A percentile compares a stretch with the other conserved stretches of the same genome.
phyloP scores from a whole-genome alignment of 257 asterid genomes.

The Solanum peruvianum region DNA sequence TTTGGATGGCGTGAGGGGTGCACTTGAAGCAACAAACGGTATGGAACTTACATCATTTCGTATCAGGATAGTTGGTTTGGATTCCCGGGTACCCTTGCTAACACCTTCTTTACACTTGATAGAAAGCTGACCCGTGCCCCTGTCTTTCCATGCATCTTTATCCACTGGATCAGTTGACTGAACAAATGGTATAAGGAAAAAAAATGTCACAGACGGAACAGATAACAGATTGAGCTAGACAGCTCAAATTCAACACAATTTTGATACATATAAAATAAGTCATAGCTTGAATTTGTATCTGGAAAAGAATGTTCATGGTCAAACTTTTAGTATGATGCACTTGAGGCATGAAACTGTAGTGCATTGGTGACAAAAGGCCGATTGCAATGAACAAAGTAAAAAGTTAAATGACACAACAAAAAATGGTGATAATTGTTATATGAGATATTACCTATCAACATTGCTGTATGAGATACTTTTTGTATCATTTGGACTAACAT shows the following conservation, averaged over 20 bases:
- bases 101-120: constrained; percentile 87
- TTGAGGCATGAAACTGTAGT: neutral
- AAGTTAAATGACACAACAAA: neutral
- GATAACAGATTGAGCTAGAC: neutral
- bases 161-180: constrained; percentile 80
- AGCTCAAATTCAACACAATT: neutral
- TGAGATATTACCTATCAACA: neutral
- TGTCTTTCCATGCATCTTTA: constrained; percentile 83
- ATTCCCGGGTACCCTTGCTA: constrained; percentile 74
- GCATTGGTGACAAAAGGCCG: neutral
- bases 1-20: neutral
- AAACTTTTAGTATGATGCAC: neutral
- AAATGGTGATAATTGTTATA: neutral
- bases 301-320: neutral
- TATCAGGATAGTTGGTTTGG: constrained; percentile 76
- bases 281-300: neutral
- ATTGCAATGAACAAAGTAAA: neutral
- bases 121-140: constrained; percentile 76
- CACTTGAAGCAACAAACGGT: neutral
- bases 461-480: neutral
- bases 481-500: neutral
- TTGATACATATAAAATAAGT: neutral
- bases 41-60: constrained; percentile 76
- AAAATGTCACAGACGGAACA: neutral
- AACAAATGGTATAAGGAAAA: constrained; percentile 9